Conservation (phyloP, 495 filamentous ascomycete species). For the Talaromyces adpressus region DNA sequence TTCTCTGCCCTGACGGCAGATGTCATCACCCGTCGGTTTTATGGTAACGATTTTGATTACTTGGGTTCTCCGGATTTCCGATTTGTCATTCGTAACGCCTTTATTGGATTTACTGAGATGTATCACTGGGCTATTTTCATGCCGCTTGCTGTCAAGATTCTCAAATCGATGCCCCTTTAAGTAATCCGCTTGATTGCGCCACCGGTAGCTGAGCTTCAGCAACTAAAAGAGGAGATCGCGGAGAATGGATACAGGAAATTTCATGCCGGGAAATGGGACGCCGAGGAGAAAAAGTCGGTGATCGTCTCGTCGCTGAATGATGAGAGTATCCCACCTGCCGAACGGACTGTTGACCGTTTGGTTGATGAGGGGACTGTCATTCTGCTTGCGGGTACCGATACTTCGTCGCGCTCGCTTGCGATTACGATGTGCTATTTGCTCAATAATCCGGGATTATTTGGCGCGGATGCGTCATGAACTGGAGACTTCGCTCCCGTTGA, state of each 20-base stretch:
- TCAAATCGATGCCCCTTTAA: not conserved
- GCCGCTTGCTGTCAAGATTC: not conserved
- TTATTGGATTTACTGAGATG: not conserved
- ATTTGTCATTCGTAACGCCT: slow-evolving; percentile 9
- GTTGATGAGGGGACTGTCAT: slow-evolving; percentile 23
- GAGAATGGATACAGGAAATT: slow-evolving; percentile 1
- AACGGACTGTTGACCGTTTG: slow-evolving; percentile 20
- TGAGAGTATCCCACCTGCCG: slow-evolving; percentile 11
- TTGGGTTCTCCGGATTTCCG: slow-evolving; percentile 11
- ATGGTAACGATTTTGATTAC: slow-evolving; percentile 16
- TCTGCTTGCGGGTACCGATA: slow-evolving; percentile 28
- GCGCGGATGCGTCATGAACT: slow-evolving; percentile 19
- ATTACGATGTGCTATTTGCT: slow-evolving; percentile 24
- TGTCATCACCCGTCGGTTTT: slow-evolving; percentile 36
- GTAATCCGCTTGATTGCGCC: not conserved
- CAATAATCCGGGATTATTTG: slow-evolving; percentile 14
- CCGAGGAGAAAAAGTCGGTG: slow-evolving; percentile 1
- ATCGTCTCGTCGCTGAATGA: slow-evolving; percentile 14
- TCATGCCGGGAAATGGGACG: not conserved
- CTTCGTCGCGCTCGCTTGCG: slow-evolving; percentile 21
- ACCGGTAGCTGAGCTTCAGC: not conserved
- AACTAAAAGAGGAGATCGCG: slow-evolving; percentile 5
- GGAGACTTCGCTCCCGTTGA: slow-evolving; percentile 15
- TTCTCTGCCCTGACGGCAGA: slow-evolving; percentile 36
- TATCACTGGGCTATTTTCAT: not conserved